Evolutionary conservation across 768 basidiomycete genomes (phyloP).

Genomic region (Clavaria fumosa): DNA sequence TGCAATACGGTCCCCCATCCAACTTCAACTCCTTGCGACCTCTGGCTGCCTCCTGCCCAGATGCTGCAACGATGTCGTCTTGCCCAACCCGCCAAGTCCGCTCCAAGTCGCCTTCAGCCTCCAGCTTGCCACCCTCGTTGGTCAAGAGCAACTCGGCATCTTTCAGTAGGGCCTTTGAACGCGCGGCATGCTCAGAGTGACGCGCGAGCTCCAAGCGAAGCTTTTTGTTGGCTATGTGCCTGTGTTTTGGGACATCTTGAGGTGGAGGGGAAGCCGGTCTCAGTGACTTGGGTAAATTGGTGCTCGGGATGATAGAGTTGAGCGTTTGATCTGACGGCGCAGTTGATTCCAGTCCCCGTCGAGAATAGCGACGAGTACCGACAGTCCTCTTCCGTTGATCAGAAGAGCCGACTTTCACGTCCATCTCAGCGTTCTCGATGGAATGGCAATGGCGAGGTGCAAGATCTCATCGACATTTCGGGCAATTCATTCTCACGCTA

Average conservation of each 20-base stretch:
- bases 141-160: conserved; percentile 61
- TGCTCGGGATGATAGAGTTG: conserved; percentile 40
- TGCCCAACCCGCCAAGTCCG: conserved; percentile 82
- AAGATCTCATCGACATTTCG: no score
- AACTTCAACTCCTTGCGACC: conserved; percentile 69
- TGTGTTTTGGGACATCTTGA: conserved; percentile 32
- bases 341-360: no score
- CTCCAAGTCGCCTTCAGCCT: conserved; percentile 69
- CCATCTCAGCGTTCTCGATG: no score
- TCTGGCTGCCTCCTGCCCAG: conserved; percentile 60
- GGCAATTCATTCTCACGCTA: no score
- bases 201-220: conserved; percentile 54
- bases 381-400: no score
- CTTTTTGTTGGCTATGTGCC: conserved; percentile 59
- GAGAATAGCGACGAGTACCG: no score
- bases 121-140: conserved; percentile 58
- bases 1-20: conserved; percentile 73
- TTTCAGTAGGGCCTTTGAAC: conserved; percentile 42
- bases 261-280: conserved; percentile 32
- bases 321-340: conserved; percentile 41
- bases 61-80: conserved; percentile 48
- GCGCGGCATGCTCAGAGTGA: conserved; percentile 44
- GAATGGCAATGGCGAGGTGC: no score
- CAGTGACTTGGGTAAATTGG: conserved; percentile 56
- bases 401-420: no score